phyloP scores from a whole-genome alignment of 106 monocot genomes.

The Dendrobium chrysotoxum region DNA sequence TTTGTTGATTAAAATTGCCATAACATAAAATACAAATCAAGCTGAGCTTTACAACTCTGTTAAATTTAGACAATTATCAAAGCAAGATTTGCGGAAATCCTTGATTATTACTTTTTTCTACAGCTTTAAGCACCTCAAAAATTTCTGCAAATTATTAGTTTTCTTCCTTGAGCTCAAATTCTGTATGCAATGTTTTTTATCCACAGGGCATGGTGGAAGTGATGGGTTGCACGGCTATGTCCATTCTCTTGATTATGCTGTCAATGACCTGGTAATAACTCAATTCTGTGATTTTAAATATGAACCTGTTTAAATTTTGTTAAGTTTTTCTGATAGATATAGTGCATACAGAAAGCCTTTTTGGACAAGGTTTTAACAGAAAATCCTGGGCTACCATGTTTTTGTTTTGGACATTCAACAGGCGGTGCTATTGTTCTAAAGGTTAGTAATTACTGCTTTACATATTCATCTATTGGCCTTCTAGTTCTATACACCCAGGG shows the following conservation, averaged over 20 bases:
- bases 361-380: slow-evolving; percentile 48
- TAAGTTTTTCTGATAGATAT: not conserved
- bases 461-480: not conserved
- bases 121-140: not conserved
- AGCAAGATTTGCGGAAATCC: not conserved
- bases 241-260: slow-evolving; percentile 85
- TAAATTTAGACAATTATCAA: not conserved
- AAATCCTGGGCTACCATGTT: slow-evolving; percentile 77
- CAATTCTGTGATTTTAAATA: not conserved
- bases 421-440: slow-evolving; percentile 83
- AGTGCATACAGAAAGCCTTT: slow-evolving; percentile 52
- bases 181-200: not conserved
- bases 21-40: not conserved
- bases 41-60: not conserved
- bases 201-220: slow-evolving; percentile 91
- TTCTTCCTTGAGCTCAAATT: not conserved
- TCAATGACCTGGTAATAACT: slow-evolving; percentile 66
- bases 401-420: slow-evolving; percentile 85
- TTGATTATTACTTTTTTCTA: not conserved
- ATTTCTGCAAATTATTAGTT: not conserved
- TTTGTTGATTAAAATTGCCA: not conserved
- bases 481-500: not conserved
- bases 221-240: slow-evolving; percentile 95
- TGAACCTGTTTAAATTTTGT: not conserved
- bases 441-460: slow-evolving; percentile 22